Percentiles rank a stretch among this genome's conserved stretches.
phyloP scores from a whole-genome alignment of 805 yeast genomes.

The Clavispora phyllophila region DNA sequence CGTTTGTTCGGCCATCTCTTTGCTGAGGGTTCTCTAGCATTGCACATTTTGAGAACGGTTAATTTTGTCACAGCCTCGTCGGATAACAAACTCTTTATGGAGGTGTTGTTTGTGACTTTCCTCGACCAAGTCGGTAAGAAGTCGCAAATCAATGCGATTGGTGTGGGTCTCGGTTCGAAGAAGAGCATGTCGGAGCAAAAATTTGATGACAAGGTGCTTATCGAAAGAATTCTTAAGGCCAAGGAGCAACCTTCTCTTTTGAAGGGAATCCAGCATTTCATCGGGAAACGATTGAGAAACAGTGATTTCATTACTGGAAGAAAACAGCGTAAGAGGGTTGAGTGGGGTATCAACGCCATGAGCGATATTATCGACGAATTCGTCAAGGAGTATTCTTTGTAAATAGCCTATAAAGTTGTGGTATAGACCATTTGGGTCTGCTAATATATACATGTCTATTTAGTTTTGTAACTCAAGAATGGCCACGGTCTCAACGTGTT shows the following conservation, averaged over 20 bases:
- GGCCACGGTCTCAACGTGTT: conserved; percentile 54
- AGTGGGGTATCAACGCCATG: conserved; percentile 62
- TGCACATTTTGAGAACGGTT: conserved; percentile 67
- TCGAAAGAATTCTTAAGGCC: conserved; percentile 49
- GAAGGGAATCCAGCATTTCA: conserved; percentile 63
- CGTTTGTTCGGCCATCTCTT: conserved; percentile 74
- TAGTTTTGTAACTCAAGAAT: conserved; percentile 26
- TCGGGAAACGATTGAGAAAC: conserved; percentile 41
- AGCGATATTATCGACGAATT: conserved; percentile 50
- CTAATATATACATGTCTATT: neutral
- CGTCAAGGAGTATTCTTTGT: conserved; percentile 7
- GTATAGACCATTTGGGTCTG: neutral
- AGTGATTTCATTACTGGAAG: conserved; percentile 49
- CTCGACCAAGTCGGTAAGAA: conserved; percentile 61
- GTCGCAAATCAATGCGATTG: conserved; percentile 46
- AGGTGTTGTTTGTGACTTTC: conserved; percentile 64
- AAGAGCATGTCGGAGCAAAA: conserved; percentile 26
- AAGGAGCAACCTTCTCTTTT: conserved; percentile 53
- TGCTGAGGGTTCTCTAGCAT: conserved; percentile 65
- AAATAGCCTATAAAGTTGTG: neutral
- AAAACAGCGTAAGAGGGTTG: conserved; percentile 51
- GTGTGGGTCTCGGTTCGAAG: conserved; percentile 36
- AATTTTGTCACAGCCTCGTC: conserved; percentile 66
- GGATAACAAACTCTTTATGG: conserved; percentile 66
- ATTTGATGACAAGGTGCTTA: conserved; percentile 45